Evolutionary conservation across 2,329 filamentous ascomycete genomes (phyloP).

Genomic region (Diaporthe australafricana): DNA sequence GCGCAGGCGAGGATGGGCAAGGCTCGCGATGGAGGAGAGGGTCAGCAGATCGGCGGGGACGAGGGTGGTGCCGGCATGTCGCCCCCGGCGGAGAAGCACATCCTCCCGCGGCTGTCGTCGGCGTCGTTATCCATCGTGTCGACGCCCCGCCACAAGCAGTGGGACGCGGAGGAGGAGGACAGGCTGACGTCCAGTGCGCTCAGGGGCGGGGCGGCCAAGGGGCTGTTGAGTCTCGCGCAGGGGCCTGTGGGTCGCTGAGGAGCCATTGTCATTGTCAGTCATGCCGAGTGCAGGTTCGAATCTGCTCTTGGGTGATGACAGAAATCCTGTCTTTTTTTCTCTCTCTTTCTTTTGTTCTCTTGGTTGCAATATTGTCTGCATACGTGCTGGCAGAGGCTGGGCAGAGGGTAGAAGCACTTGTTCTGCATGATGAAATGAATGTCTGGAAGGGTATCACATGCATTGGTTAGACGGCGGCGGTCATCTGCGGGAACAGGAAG

Average conservation of each 20-base stretch:
- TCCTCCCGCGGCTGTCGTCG: conserved; percentile 37
- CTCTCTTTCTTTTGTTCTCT: too few species aligned
- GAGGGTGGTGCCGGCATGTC: conserved; percentile 28
- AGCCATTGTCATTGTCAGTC: not conserved
- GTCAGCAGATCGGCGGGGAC: too few species aligned
- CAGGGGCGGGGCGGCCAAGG: conserved; percentile 63
- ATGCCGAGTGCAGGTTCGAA: not conserved
- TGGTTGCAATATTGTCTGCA: conserved; percentile 4
- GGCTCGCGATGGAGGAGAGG: conserved; percentile 17
- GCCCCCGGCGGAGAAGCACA: conserved; percentile 40
- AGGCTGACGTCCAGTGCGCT: conserved; percentile 57
- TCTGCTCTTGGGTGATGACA: not conserved
- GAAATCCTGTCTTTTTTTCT: not conserved
- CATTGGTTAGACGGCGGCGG: conserved; percentile 2
- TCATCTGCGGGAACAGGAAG: not conserved
- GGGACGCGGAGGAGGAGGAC: conserved; percentile 45
- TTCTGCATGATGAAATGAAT: conserved; percentile 14
- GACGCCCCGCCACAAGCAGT: conserved; percentile 38
- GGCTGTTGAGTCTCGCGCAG: conserved; percentile 58
- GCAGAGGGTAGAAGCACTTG: not conserved
- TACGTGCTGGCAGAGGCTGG: not conserved
- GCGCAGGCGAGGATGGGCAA: not conserved
- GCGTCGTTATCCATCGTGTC: conserved; percentile 12
- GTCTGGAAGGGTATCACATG: conserved; percentile 6
- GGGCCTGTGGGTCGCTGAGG: conserved; percentile 14